These are phyloP conservation scores for Colletotrichum lini DNA, from an alignment of 2,329 filamentous ascomycete species.

Conservation along the genomic window DNA sequence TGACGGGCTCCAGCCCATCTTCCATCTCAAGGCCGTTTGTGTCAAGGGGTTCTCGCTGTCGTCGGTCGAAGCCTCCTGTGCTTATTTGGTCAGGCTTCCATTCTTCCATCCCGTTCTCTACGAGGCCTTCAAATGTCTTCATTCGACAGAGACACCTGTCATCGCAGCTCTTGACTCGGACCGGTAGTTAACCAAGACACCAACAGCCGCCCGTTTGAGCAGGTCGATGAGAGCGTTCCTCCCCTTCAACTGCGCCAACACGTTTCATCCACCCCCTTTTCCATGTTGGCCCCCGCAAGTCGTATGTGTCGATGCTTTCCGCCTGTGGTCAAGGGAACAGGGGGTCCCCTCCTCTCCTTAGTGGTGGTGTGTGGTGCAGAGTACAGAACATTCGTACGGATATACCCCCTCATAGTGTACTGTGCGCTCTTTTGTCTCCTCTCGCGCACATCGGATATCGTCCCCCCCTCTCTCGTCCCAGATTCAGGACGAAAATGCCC, in stretches of 20 bases:
- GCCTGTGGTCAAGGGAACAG: constrained; percentile 21
- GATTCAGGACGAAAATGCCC: constrained; percentile 38
- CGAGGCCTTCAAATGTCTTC: constrained; percentile 10
- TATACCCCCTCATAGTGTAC: too few species aligned
- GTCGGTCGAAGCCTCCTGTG: neutral
- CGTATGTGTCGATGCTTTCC: constrained; percentile 32
- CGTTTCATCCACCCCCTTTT: constrained; percentile 38
- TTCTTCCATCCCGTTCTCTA: constrained; percentile 22
- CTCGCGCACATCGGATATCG: constrained; percentile 32
- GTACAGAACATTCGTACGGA: too few species aligned
- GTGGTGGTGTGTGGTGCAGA: neutral
- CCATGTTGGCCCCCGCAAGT: constrained; percentile 21
- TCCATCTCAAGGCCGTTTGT: constrained; percentile 21
- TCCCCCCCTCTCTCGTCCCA: constrained; percentile 40
- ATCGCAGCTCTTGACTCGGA: constrained; percentile 40
- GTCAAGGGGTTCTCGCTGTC: neutral
- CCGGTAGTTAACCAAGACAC: constrained; percentile 11
- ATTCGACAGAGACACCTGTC: constrained; percentile 28
- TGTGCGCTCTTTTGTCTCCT: constrained; percentile 26
- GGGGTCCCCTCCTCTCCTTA: constrained; percentile 27
- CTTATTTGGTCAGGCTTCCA: constrained; percentile 4
- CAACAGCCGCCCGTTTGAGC: constrained; percentile 22
- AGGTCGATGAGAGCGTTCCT: constrained; percentile 31
- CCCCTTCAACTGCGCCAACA: constrained; percentile 20
- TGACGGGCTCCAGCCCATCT: constrained; percentile 13